Evolutionary conservation across 2,329 filamentous ascomycete genomes (phyloP), one percentile per base, ranked within the genome.

Genomic region (Sporothrix protearum): DNA sequence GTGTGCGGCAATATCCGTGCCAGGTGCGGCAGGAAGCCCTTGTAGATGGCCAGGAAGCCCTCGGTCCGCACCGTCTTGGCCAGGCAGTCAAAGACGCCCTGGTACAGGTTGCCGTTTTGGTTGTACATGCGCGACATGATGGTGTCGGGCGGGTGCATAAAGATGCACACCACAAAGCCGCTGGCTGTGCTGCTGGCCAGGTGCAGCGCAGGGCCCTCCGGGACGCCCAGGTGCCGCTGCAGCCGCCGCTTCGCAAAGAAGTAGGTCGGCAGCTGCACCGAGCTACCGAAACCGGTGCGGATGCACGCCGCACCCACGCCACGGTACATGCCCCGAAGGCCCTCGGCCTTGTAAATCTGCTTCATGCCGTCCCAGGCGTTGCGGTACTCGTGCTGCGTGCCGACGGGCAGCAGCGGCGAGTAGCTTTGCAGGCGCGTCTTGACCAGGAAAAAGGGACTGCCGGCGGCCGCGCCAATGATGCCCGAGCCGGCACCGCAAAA

Each of bases 61-160:
- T 99, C 96, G 0, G 93, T 97, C 79, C 90, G 91, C 73, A 99
- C 86, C 0, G 96, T 99, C 83, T 97, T 94, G 79, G 87, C 88
- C 73, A 98, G 82, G 80, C 96, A 99, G 82, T 99, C 96, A 74
- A 97, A 92, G 4, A 96, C 93, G 72, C 94, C 92, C 76, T 87
- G 90, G 85, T 99, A 99, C n/a, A 99, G 86, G 79, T 97, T 97
- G 69, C 96, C 96, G 74, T 94, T 97, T 81, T 99, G 96, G 84
- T 99, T 99, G 85, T 99, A 99, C 85, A 99, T 91, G 74, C 96
- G 91, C 74, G 93, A 96, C 96, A 99, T 99, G 82, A 99, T 92
- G 5, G 96, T 99, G 80, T 99, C 96, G 87, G 96, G 96, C 70
- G 96, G 96, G 78, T 99, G 96, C 96, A 99, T 99, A 75, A 98